Evolutionary conservation across 202 grass and related monocot genomes (phyloP).

Genomic region (Brachypodium distachyon): DNA sequence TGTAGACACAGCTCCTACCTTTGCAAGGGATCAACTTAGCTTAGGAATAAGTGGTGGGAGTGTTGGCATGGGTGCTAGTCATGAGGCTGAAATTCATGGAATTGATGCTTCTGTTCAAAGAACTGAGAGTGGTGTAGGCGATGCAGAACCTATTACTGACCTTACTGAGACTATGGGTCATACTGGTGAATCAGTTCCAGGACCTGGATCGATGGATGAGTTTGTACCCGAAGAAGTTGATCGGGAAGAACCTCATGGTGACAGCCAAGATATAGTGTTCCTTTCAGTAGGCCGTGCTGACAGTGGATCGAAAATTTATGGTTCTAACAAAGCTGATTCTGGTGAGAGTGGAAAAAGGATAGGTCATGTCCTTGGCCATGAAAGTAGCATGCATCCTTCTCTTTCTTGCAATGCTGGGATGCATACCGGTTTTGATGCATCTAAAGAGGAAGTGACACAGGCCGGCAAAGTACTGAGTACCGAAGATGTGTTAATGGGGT

Average conservation of each 20-base stretch:
- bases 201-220: constrained; percentile 76
- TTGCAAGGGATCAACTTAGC: constrained; percentile 79
- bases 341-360: constrained; percentile 85
- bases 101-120: constrained; percentile 78
- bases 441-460: constrained; percentile 87
- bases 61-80: constrained; percentile 95
- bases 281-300: constrained; percentile 70
- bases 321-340: constrained; percentile 82
- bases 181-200: constrained; percentile 84
- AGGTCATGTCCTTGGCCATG: constrained; percentile 39
- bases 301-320: constrained; percentile 90
- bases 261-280: constrained; percentile 89
- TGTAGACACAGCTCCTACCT: constrained; percentile 60
- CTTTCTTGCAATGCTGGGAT: constrained; percentile 89
- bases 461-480: constrained; percentile 34
- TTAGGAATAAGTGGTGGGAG: constrained; percentile 93
- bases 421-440: constrained; percentile 47
- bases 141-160: constrained; percentile 77
- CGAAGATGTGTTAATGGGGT: constrained; percentile 30
- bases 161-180: constrained; percentile 89
- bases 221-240: constrained; percentile 75
- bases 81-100: constrained; percentile 98
- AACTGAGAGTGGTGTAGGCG: constrained; percentile 70
- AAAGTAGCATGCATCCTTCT: constrained; percentile 60
- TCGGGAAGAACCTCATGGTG: constrained; percentile 59